A percentile compares a stretch with the other conserved stretches of the same genome.
Conservation (phyloP, 1,284 basidiomycete genomes). For the Pseudozyma hubeiensis region DNA sequence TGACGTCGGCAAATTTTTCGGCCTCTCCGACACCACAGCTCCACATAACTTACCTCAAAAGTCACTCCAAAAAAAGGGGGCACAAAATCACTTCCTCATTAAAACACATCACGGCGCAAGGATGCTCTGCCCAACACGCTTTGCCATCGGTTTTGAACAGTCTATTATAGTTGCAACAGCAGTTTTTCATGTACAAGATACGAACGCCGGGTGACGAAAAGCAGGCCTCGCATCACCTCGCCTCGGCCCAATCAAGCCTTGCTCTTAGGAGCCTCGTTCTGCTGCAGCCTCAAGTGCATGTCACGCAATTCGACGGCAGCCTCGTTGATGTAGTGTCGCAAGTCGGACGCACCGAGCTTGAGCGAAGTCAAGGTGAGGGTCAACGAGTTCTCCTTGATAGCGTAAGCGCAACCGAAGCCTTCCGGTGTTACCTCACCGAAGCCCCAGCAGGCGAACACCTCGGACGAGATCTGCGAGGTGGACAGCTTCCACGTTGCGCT, state of each 20-base stretch:
- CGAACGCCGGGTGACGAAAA: neutral
- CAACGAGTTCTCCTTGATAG: conserved; percentile 86
- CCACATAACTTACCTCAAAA: neutral
- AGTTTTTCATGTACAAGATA: conserved; percentile 4
- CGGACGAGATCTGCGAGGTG: conserved; percentile 86
- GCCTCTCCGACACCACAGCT: neutral
- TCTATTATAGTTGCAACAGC: conserved; percentile 3
- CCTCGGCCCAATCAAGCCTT: conserved; percentile 4
- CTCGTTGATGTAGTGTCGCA: conserved; percentile 69
- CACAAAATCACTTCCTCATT: no score
- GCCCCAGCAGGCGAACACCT: conserved; percentile 92
- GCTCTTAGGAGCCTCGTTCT: conserved; percentile 38
- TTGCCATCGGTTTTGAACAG: neutral
- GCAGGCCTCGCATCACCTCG: no score
- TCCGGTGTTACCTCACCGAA: conserved; percentile 92
- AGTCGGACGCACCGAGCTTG: conserved; percentile 73
- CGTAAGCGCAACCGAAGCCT: conserved; percentile 92
- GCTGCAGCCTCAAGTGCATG: conserved; percentile 58
- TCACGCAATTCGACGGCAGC: conserved; percentile 68
- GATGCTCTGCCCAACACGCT: neutral
- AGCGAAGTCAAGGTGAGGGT: conserved; percentile 92
- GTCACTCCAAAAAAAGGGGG: no score
- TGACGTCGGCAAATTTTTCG: conserved; percentile 28
- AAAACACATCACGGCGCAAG: no score
- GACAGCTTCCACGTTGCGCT: conserved; percentile 91